Evolutionary conservation across 2,329 filamentous ascomycete species (phyloP).

Genomic region (Rhexocercosporidium sp.): DNA sequence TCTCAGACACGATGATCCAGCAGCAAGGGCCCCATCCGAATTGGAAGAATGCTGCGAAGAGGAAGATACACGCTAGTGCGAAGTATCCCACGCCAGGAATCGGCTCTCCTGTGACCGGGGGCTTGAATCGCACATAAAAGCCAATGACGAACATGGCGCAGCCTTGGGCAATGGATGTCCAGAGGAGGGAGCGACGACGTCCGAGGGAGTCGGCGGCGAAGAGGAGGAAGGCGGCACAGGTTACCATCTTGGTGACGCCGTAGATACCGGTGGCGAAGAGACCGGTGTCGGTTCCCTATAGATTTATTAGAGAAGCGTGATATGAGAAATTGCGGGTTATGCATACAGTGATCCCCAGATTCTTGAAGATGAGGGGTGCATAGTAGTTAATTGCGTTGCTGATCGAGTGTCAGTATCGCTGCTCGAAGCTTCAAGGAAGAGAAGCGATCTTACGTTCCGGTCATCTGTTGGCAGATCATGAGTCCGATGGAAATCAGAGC

Average conservation of each 20-base stretch:
- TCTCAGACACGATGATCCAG: constrained; percentile 75
- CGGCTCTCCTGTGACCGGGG: constrained; percentile 56
- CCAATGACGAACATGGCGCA: constrained; percentile 70
- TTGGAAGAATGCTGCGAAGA: constrained; percentile 74
- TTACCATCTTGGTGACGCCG: constrained; percentile 71
- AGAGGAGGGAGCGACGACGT: constrained; percentile 49
- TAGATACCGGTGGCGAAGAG: constrained; percentile 78
- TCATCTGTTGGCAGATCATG: constrained; percentile 74
- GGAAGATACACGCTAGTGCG: constrained; percentile 72
- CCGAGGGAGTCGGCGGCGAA: constrained; percentile 74
- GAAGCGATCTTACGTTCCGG: constrained; percentile 49
- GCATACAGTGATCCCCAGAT: constrained; percentile 61
- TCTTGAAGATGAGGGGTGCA: constrained; percentile 70
- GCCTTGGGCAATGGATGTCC: constrained; percentile 64
- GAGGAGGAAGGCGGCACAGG: constrained; percentile 67
- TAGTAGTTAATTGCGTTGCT: constrained; percentile 58
- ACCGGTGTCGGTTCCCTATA: constrained; percentile 55
- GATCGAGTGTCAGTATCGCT: constrained; percentile 20
- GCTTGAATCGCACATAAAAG: constrained; percentile 68
- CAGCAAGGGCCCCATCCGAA: constrained; percentile 73
- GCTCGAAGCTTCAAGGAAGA: neutral
- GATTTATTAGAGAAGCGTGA: neutral
- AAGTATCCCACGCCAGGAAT: constrained; percentile 72
- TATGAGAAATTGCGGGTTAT: constrained; percentile 10
- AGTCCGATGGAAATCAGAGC: constrained; percentile 66